Conservation (phyloP, 2,329 filamentous ascomycete species). For the Aspergillus oerlinghausenensis region DNA sequence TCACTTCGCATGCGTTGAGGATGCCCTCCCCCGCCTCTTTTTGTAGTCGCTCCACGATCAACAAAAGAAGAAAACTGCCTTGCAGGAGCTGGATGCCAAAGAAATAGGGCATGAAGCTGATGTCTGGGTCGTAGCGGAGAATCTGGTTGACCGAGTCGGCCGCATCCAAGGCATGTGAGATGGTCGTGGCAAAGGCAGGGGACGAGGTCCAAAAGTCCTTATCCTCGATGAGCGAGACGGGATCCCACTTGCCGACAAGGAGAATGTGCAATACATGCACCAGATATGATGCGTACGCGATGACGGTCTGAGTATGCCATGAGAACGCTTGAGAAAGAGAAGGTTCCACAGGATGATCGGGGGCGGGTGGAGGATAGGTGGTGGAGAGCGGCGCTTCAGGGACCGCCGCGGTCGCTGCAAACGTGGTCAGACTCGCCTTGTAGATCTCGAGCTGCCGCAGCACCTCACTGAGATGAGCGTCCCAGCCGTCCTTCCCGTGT, state of each 20-base stretch:
- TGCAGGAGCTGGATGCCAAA: slow-evolving; percentile 91
- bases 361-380: slow-evolving; percentile 55
- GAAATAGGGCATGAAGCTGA: slow-evolving; percentile 97
- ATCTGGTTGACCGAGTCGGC: slow-evolving; percentile 85
- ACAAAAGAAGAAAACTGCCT: slow-evolving; percentile 77
- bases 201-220: slow-evolving; percentile 93
- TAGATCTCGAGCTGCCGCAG: slow-evolving; percentile 74
- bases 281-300: slow-evolving; percentile 84
- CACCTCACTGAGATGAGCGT: slow-evolving; percentile 74
- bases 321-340: slow-evolving; percentile 30
- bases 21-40: slow-evolving; percentile 81
- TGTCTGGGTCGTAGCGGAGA: slow-evolving; percentile 81
- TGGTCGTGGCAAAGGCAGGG: slow-evolving; percentile 80
- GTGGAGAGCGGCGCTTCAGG: slow-evolving; percentile 33
- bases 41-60: slow-evolving; percentile 86
- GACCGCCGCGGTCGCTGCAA: slow-evolving; percentile 24
- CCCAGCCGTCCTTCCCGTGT: slow-evolving; percentile 70
- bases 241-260: slow-evolving; percentile 92
- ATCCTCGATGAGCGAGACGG: slow-evolving; percentile 86
- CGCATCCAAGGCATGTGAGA: slow-evolving; percentile 80
- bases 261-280: slow-evolving; percentile 92
- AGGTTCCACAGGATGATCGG: slow-evolving; percentile 51
- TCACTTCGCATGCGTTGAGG: slow-evolving; percentile 84
- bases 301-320: slow-evolving; percentile 73
- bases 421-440: slow-evolving; percentile 63